A percentile compares a stretch with the other conserved stretches of the same genome.
phyloP scores from a whole-genome alignment of 2,329 filamentous ascomycete genomes.

The Raffaelea ambrosiae region DNA sequence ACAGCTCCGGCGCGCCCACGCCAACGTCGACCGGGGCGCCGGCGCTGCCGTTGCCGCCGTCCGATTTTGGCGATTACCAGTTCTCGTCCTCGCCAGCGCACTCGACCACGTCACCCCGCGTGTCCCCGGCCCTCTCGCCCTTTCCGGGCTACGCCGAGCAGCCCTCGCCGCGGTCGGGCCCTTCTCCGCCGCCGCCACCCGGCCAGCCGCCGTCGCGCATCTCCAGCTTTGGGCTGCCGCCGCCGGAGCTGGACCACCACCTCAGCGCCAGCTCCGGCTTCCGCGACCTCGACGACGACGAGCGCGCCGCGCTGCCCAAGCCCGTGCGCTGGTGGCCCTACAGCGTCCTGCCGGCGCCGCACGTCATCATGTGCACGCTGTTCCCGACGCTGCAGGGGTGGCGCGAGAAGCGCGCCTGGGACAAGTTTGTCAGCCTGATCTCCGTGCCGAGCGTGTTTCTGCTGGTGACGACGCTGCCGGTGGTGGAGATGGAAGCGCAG shows the following conservation, averaged over 20 bases:
- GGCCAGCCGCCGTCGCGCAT: slow-evolving; percentile 24
- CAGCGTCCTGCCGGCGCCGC: slow-evolving; percentile 60
- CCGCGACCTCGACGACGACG: slow-evolving; percentile 29
- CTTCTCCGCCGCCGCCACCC: slow-evolving; percentile 29
- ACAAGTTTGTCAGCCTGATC: slow-evolving; percentile 70
- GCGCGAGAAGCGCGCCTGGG: slow-evolving; percentile 74
- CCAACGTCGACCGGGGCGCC: no score
- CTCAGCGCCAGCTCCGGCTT: slow-evolving; percentile 20
- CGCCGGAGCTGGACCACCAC: slow-evolving; percentile 34
- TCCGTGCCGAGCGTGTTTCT: slow-evolving; percentile 88
- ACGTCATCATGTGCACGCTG: slow-evolving; percentile 61
- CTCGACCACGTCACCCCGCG: slow-evolving; percentile 26
- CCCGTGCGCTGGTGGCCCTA: slow-evolving; percentile 76
- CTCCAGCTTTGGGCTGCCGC: slow-evolving; percentile 48
- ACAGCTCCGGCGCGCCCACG: not conserved
- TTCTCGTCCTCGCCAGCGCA: no score
- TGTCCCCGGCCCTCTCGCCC: slow-evolving; percentile 45
- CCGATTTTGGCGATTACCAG: slow-evolving; percentile 35
- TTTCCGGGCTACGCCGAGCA: slow-evolving; percentile 61
- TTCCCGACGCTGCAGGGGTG: slow-evolving; percentile 84
- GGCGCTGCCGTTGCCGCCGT: slow-evolving; percentile 25
- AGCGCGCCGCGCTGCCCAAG: slow-evolving; percentile 25
- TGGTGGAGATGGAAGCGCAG: slow-evolving; percentile 65
- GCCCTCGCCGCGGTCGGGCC: slow-evolving; percentile 27
- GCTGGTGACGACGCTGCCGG: slow-evolving; percentile 81